Base-by-base conservation (phyloP, 1,284 basidiomycete genomes). In the Moesziomyces globuligerus region DNA sequence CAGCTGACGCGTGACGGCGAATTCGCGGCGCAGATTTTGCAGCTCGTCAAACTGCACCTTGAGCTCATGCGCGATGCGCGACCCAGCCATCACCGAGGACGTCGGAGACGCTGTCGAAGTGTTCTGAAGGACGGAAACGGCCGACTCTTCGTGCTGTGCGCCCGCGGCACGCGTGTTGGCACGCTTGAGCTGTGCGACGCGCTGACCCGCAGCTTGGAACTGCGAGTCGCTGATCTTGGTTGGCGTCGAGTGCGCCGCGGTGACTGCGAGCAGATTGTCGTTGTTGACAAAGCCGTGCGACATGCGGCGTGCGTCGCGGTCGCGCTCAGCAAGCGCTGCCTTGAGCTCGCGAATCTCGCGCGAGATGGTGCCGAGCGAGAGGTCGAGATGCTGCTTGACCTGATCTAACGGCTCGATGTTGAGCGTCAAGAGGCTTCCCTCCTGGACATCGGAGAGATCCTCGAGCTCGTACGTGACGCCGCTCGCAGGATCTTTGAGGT, bases 321-420 rank as follows among this genome's bases (percentile, higher is more conserved):
- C 76, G 34, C 67, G 49, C 43, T 85, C 78, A 26, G 82, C 82
- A 49, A 94, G 87, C 15, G 87, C 86, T 6, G 86, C 85, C 75
- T 90, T 91, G 61, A 98, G 87, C 53, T 98, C 95, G 73, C 94
- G 93, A 81, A 98, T 87, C 72, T 98, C 95, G 72, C 91, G 89
- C 15, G 92, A 89, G n/a, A 98, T 85, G 1, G 85, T 85, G 0
- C 90, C 89, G 57, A 98, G 92, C 70, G 94, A 93, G 4, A 89
- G 81, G 80, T 98, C 95, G 69, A 98, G 94, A 80, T 98, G 95
- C 80, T 96, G 93, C 83, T 96, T 97, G 82, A 98, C 95, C 83
- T 98, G 95, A 83, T 98, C 95, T 50, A 98, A 88, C 13, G 93
- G 92, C 86, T 98, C 94, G 69, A 98, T 94, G 76, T 98, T 96